A percentile compares a stretch with the other conserved stretches of the same genome.
These are phyloP conservation scores for Diaporthe vexans DNA, from an alignment of 2,329 filamentous ascomycete genomes.

Conservation along the genomic window DNA sequence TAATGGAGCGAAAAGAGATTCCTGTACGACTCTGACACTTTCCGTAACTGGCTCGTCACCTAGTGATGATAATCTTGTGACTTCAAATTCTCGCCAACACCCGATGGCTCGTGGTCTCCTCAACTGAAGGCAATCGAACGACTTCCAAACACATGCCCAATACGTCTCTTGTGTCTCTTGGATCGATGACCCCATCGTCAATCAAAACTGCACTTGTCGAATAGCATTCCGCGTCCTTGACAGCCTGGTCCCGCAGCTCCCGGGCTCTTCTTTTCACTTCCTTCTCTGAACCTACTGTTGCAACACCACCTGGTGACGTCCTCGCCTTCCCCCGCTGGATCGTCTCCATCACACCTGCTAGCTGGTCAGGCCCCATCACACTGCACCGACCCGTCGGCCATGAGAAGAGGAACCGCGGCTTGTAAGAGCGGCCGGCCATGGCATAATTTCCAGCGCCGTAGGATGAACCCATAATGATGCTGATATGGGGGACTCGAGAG, in stretches of 20 bases:
- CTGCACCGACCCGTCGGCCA: conserved; percentile 57
- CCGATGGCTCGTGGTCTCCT: background rate
- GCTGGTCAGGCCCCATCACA: conserved; percentile 57
- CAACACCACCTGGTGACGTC: too few species aligned
- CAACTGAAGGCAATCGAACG: background rate
- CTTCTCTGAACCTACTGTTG: too few species aligned
- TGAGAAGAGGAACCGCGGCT: conserved; percentile 58
- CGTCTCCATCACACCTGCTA: conserved; percentile 53
- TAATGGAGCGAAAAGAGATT: too few species aligned
- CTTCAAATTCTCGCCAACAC: background rate
- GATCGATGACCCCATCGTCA: conserved; percentile 36
- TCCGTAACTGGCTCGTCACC: too few species aligned
- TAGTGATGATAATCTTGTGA: too few species aligned
- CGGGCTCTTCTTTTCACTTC: background rate
- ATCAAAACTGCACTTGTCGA: conserved; percentile 56
- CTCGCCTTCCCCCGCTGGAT: background rate
- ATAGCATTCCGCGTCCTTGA: conserved; percentile 79
- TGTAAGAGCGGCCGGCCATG: conserved; percentile 59
- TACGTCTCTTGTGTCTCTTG: background rate
- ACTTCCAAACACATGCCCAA: conserved; percentile 24
- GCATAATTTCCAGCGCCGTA: conserved; percentile 63
- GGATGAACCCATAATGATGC: conserved; percentile 58
- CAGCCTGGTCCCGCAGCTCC: conserved; percentile 72
- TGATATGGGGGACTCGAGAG: conserved; percentile 60
- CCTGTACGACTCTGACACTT: too few species aligned